Percentiles rank a stretch among this genome's conserved stretches.
phyloP scores from a whole-genome alignment of 148 eudicot species.

The Oxyria digyna region DNA sequence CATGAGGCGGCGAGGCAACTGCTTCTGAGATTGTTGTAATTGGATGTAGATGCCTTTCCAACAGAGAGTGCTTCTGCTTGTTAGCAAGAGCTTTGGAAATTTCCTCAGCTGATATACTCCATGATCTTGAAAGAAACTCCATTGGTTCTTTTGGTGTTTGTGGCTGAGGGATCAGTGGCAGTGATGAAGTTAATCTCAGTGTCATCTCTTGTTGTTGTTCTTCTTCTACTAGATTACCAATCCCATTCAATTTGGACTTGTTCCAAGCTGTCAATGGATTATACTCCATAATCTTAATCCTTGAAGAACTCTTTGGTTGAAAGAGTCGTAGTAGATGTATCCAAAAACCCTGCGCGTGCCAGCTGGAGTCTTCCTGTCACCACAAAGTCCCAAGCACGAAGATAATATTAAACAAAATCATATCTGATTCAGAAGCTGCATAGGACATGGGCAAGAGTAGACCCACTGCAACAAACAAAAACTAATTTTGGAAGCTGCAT shows the following conservation, averaged over 20 bases:
- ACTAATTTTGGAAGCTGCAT: not conserved
- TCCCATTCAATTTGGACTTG: constrained; percentile 1
- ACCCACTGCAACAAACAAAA: not conserved
- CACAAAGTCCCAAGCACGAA: constrained; percentile 1
- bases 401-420: not conserved
- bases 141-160: constrained; percentile 7
- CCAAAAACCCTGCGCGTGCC: not conserved
- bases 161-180: constrained; percentile 9
- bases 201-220: constrained; percentile 4
- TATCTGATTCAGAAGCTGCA: not conserved
- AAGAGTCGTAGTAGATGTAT: not conserved
- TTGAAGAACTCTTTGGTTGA: not conserved
- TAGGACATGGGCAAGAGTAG: not conserved
- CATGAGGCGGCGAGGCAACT: not conserved
- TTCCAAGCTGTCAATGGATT: not conserved
- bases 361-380: constrained; percentile 1
- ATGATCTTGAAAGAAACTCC: constrained; percentile 10
- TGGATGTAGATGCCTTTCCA: constrained; percentile 7
- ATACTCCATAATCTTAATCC: constrained; percentile 2
- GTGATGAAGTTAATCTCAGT: not conserved
- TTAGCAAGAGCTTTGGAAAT: constrained; percentile 4
- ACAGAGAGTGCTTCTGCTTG: constrained; percentile 6
- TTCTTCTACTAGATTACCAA: not conserved
- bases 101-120: constrained; percentile 6
- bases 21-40: not conserved